Percentiles rank a stretch among this genome's conserved stretches.
phyloP scores from a whole-genome alignment of 148 eudicot genomes.

The Persicaria maculosa region DNA sequence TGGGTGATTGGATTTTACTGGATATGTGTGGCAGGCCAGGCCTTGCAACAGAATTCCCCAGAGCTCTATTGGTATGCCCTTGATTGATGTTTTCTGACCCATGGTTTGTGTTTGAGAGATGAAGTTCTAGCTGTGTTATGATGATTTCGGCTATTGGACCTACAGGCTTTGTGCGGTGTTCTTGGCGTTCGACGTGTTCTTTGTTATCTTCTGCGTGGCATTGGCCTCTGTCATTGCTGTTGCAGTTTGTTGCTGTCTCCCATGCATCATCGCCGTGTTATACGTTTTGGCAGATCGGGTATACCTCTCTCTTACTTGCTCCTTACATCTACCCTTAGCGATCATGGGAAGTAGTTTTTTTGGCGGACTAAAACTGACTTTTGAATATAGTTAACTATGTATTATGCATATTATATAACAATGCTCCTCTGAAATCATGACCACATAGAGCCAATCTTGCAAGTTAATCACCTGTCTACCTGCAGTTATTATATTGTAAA shows the following conservation, averaged over 20 bases:
- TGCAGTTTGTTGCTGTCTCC: constrained; percentile 73
- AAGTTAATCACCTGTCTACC: background rate
- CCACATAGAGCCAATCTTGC: background rate
- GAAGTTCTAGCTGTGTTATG: background rate
- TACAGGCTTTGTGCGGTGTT: constrained; percentile 61
- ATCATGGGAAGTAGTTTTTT: background rate
- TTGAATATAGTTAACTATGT: background rate
- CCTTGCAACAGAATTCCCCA: constrained; percentile 47
- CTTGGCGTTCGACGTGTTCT: constrained; percentile 67
- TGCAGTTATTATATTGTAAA: background rate
- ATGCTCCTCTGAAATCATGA: background rate
- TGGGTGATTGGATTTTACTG: constrained; percentile 75
- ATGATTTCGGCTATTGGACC: constrained; percentile 2
- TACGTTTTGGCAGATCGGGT: constrained; percentile 66
- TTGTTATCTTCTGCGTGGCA: constrained; percentile 62
- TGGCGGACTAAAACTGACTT: background rate
- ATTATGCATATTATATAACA: background rate
- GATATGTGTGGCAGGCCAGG: constrained; percentile 54
- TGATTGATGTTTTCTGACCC: background rate
- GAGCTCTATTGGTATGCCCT: constrained; percentile 55
- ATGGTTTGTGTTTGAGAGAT: background rate
- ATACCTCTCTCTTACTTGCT: constrained; percentile 14
- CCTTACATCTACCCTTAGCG: background rate
- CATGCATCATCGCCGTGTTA: constrained; percentile 60
- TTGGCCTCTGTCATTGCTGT: constrained; percentile 67